phyloP scores from a whole-genome alignment of 1,139 yeast species.

The Pichia sp. region DNA sequence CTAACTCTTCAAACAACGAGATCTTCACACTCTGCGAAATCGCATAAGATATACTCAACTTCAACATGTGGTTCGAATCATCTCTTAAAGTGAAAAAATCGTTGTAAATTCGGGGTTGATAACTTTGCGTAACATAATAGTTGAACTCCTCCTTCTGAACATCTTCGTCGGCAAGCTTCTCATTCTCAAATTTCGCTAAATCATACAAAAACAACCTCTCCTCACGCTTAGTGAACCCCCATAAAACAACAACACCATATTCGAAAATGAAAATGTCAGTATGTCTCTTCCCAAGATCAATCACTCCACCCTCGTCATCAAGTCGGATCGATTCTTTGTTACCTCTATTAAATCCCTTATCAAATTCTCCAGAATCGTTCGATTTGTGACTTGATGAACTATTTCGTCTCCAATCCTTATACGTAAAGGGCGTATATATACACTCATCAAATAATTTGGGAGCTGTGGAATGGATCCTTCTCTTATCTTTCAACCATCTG shows the following conservation, averaged over 20 bases:
- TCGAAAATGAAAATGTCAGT: constrained; percentile 86
- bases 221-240: constrained; percentile 88
- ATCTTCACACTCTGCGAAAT: constrained; percentile 91
- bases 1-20: constrained; percentile 89
- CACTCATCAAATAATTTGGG: constrained; percentile 94
- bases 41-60: constrained; percentile 85
- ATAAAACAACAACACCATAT: constrained; percentile 89
- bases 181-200: constrained; percentile 82
- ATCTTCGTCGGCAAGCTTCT: constrained; percentile 84
- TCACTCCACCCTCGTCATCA: constrained; percentile 94
- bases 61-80: constrained; percentile 85
- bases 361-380: not conserved
- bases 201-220: constrained; percentile 81
- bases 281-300: constrained; percentile 67
- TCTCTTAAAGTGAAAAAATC: constrained; percentile 91
- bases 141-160: constrained; percentile 92
- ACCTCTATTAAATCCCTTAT: not conserved
- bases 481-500: constrained; percentile 80
- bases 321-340: constrained; percentile 51
- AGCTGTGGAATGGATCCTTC: constrained; percentile 65
- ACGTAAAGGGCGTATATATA: constrained; percentile 82
- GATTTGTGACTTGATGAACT: constrained; percentile 12
- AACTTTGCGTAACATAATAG: constrained; percentile 85
- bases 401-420: constrained; percentile 63
- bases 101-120: constrained; percentile 92